Percentiles rank a stretch among this genome's conserved stretches.
phyloP scores from a whole-genome alignment of 2,329 filamentous ascomycete genomes.

The Lecanicillium sp. region DNA sequence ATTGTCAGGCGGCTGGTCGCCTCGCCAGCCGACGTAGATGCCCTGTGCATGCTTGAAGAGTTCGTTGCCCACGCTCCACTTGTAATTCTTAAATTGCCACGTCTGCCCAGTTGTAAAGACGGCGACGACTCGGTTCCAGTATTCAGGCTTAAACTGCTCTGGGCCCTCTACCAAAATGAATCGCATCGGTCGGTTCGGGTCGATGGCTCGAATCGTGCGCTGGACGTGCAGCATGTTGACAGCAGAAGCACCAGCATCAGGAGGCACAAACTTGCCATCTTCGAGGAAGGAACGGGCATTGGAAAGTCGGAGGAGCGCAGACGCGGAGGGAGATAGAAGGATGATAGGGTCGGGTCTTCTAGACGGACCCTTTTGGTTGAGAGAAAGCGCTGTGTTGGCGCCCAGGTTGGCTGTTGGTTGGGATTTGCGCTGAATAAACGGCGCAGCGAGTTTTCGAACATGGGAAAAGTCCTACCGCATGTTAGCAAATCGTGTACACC shows the following conservation, averaged over 20 bases:
- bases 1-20: conserved; percentile 68
- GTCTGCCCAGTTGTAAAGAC: conserved; percentile 96
- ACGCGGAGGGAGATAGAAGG: conserved; percentile 90
- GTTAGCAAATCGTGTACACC: conserved; percentile 10
- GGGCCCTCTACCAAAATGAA: conserved; percentile 95
- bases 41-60: conserved; percentile 84
- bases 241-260: conserved; percentile 59
- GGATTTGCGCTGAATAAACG: conserved; percentile 61
- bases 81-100: conserved; percentile 99
- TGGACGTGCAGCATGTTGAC: conserved; percentile 80
- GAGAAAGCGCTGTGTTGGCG: conserved; percentile 37
- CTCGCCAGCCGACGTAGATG: conserved; percentile 85
- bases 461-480: conserved; percentile 92
- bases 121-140: conserved; percentile 90
- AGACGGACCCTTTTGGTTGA: conserved; percentile 43
- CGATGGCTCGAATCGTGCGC: conserved; percentile 64
- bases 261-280: conserved; percentile 69
- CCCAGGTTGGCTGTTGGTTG: conserved; percentile 29
- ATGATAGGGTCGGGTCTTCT: conserved; percentile 77
- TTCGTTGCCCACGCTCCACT: conserved; percentile 83
- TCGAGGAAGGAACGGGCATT: conserved; percentile 95
- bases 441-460: conserved; percentile 75
- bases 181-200: conserved; percentile 64
- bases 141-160: conserved; percentile 94
- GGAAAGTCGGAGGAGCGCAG: conserved; percentile 85